Evolutionary conservation across 352 stramenopile species (phyloP).

Genomic region (Pythium grandisporangium): DNA sequence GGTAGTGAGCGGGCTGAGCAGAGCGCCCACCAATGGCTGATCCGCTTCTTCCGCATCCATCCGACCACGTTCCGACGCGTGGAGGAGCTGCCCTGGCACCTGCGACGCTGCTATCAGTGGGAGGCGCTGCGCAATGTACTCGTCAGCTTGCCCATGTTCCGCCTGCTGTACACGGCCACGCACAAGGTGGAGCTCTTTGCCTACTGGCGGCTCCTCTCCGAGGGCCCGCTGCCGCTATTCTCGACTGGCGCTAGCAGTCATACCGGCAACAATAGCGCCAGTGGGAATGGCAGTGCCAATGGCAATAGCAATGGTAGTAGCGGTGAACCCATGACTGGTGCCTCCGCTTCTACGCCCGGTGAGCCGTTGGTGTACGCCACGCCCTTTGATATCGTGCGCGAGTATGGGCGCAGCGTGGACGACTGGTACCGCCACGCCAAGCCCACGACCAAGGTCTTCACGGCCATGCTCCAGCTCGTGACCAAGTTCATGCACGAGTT

Average conservation of each 20-base stretch:
- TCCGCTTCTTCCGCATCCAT: conserved; percentile 76
- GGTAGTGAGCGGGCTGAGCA: conserved; percentile 60
- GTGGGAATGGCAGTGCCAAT: conserved; percentile 3
- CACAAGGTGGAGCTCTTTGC: conserved; percentile 87
- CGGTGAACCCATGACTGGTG: not conserved
- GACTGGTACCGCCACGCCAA: conserved; percentile 74
- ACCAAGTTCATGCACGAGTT: conserved; percentile 90
- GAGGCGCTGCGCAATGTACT: conserved; percentile 79
- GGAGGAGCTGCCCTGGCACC: conserved; percentile 90
- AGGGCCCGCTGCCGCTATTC: conserved; percentile 59
- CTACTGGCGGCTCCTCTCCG: conserved; percentile 85
- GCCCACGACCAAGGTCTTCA: conserved; percentile 69
- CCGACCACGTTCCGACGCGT: conserved; percentile 73
- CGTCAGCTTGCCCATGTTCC: conserved; percentile 87
- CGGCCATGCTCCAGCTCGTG: conserved; percentile 68
- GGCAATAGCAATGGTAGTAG: conserved; percentile 2
- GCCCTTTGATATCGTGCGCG: conserved; percentile 89
- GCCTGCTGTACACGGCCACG: conserved; percentile 86
- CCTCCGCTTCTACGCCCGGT: not conserved
- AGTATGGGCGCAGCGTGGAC: conserved; percentile 86
- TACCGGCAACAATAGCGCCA: not conserved
- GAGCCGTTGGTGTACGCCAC: conserved; percentile 37
- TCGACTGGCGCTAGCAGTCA: conserved; percentile 7
- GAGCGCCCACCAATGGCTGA: conserved; percentile 74
- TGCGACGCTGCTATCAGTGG: conserved; percentile 87